phyloP scores from a whole-genome alignment of 306 rosid genomes.

The Arachis hypogaea region DNA sequence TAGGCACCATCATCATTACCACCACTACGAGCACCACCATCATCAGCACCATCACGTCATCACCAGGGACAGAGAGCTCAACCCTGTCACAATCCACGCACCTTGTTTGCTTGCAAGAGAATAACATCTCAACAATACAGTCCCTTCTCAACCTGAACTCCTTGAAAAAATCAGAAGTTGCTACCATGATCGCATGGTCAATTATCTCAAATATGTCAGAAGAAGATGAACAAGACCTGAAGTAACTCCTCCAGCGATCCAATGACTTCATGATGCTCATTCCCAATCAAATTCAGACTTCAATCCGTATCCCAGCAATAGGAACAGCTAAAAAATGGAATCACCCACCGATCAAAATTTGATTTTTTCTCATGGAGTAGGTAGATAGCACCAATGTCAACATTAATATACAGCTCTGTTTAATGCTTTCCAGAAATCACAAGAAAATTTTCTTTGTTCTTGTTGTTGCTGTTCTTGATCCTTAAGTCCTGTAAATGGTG shows the following conservation, averaged over 20 bases:
- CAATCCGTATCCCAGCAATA: conserved; percentile 22
- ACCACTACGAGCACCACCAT: conserved; percentile 10
- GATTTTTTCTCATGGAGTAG: too few species aligned
- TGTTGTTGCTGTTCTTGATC: not conserved
- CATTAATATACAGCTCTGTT: not conserved
- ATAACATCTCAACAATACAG: conserved; percentile 63
- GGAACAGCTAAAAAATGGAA: not conserved
- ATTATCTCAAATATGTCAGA: too few species aligned
- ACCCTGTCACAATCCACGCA: conserved; percentile 77
- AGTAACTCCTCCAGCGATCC: too few species aligned
- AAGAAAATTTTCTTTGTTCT: not conserved
- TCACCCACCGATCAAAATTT: too few species aligned
- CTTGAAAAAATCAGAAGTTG: conserved; percentile 25
- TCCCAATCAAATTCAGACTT: not conserved
- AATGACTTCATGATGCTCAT: too few species aligned
- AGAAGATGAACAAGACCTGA: too few species aligned
- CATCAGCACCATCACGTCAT: conserved; percentile 19
- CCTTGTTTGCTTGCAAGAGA: conserved; percentile 35
- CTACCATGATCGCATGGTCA: conserved; percentile 15
- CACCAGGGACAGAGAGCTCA: conserved; percentile 53
- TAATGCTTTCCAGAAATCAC: not conserved
- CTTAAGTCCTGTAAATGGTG: conserved; percentile 29
- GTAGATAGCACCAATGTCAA: too few species aligned
- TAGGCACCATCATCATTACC: conserved; percentile 43
- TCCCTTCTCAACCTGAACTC: conserved; percentile 73